Conservation (phyloP, 208 protist genomes). For the Leishmania tarentolae region DNA sequence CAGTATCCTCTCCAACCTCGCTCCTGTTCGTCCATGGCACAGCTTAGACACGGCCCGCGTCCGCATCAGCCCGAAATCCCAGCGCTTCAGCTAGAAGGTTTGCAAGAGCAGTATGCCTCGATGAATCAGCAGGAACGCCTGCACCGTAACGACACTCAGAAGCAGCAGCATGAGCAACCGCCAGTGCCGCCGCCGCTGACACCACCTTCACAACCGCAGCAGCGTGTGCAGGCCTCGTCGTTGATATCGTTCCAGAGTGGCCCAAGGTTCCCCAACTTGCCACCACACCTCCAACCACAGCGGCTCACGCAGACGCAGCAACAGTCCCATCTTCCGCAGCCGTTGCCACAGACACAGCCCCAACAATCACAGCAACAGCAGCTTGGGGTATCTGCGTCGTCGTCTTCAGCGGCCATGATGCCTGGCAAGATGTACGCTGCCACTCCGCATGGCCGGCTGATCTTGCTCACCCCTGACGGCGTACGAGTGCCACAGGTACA, state of each 20-base stretch:
- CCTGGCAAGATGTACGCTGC: constrained; percentile 2
- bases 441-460: constrained; percentile 8
- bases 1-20: not conserved
- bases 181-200: not conserved
- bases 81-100: not conserved
- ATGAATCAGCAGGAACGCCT: not conserved
- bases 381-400: not conserved
- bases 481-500: not conserved
- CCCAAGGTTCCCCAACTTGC: constrained; percentile 11
- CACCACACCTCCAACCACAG: constrained; percentile 10
- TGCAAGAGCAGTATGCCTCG: not conserved
- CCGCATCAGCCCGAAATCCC: not conserved
- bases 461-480: constrained; percentile 4
- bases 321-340: not conserved
- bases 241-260: not conserved
- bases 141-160: not conserved
- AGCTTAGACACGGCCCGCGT: not conserved
- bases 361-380: not conserved
- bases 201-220: not conserved
- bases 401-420: not conserved
- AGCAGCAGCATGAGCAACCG: not conserved
- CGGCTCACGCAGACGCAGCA: not conserved
- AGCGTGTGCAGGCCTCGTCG: not conserved
- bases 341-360: not conserved
- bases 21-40: not conserved